Conservation (phyloP, 2,329 filamentous ascomycete species). For the Huntiella omanensis region DNA sequence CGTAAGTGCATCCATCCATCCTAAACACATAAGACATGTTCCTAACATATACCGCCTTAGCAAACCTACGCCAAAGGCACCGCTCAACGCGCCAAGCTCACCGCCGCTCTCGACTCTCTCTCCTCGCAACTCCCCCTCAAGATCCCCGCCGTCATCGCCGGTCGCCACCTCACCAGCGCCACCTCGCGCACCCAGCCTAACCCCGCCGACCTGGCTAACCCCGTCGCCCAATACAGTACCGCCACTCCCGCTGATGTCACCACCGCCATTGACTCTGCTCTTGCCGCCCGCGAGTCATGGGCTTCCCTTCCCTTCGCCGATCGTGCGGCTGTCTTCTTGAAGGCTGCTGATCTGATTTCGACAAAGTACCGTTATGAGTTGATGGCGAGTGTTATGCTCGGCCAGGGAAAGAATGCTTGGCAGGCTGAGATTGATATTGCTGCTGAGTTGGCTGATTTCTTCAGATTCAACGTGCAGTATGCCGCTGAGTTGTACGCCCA, state of each 20-base stretch:
- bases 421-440: conserved; percentile 97
- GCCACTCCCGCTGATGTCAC: conserved; percentile 60
- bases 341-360: conserved; percentile 78
- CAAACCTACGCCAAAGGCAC: conserved; percentile 80
- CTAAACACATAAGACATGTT: too few relatives aligned
- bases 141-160: conserved; percentile 68
- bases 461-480: conserved; percentile 87
- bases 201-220: conserved; percentile 59
- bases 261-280: conserved; percentile 62
- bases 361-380: conserved; percentile 93
- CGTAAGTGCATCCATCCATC: conserved; percentile 32
- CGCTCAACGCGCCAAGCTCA: conserved; percentile 55
- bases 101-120: conserved; percentile 50
- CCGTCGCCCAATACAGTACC: conserved; percentile 69
- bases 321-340: conserved; percentile 82
- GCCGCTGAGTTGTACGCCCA: conserved; percentile 78
- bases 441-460: conserved; percentile 79
- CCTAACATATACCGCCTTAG: conserved; percentile 24
- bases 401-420: conserved; percentile 96
- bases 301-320: conserved; percentile 75
- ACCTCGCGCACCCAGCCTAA: conserved; percentile 55
- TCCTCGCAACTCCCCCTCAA: conserved; percentile 52
- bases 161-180: conserved; percentile 47
- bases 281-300: conserved; percentile 76
- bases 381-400: conserved; percentile 89